These are phyloP conservation scores for Boletus sensibilis DNA, from an alignment of 768 basidiomycete species.

Conservation along the genomic window DNA sequence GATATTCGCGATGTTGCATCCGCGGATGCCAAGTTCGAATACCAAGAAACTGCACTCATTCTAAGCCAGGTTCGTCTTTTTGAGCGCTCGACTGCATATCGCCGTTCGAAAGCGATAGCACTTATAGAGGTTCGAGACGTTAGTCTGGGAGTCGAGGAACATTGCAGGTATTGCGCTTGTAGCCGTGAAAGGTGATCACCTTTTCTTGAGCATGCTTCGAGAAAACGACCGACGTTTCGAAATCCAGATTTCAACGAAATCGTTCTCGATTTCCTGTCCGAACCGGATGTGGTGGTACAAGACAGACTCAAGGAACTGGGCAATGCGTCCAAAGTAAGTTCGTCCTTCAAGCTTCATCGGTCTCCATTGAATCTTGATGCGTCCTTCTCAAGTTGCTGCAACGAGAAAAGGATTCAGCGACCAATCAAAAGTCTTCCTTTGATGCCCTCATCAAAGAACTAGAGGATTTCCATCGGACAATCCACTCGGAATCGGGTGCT, in stretches of 20 bases:
- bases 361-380: neutral
- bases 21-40: constrained; percentile 3
- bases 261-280: constrained; percentile 19
- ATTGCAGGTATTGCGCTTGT: constrained; percentile 13
- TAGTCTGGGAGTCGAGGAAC: constrained; percentile 21
- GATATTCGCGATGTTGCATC: constrained; percentile 12
- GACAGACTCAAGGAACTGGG: constrained; percentile 17
- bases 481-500: neutral
- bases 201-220: neutral
- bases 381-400: constrained; percentile 8
- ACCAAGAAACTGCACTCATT: constrained; percentile 4
- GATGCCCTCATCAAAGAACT: constrained; percentile 10
- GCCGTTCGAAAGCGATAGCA: neutral
- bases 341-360: no score
- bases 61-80: constrained; percentile 10
- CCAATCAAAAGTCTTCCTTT: constrained; percentile 11
- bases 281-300: constrained; percentile 3
- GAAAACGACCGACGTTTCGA: no score
- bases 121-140: constrained; percentile 12
- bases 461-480: constrained; percentile 1
- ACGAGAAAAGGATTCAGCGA: constrained; percentile 6
- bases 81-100: neutral
- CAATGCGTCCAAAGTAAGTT: constrained; percentile 9
- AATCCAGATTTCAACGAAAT: constrained; percentile 21
- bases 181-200: constrained; percentile 13